Evolutionary conservation across 2,329 filamentous ascomycete species (phyloP).

Genomic region (Fusarium mundagurra): DNA sequence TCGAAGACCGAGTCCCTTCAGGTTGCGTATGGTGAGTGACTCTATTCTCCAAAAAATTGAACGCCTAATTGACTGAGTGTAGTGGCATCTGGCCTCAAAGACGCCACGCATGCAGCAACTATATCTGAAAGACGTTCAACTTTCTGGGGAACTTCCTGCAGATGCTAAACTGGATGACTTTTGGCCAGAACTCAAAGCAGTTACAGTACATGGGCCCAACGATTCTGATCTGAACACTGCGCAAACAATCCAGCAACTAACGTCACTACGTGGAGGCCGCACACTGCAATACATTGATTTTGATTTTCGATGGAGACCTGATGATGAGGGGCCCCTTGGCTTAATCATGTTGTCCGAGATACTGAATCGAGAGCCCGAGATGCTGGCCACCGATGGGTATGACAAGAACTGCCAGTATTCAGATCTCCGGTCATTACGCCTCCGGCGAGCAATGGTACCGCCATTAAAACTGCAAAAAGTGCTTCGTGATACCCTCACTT

Average conservation of each 20-base stretch:
- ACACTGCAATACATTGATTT: constrained; percentile 47
- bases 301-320: constrained; percentile 41
- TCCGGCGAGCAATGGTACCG: constrained; percentile 39
- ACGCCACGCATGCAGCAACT: constrained; percentile 48
- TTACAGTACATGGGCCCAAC: constrained; percentile 40
- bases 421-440: constrained; percentile 44
- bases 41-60: neutral
- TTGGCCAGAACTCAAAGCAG: constrained; percentile 46
- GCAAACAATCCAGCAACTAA: constrained; percentile 36
- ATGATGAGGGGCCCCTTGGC: constrained; percentile 36
- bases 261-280: constrained; percentile 42
- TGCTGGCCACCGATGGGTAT: constrained; percentile 12
- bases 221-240: constrained; percentile 38
- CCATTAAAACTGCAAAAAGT: constrained; percentile 39
- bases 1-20: constrained; percentile 23
- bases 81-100: constrained; percentile 43
- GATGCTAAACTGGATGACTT: constrained; percentile 28
- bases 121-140: constrained; percentile 43
- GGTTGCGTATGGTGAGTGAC: constrained; percentile 36
- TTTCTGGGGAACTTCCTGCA: constrained; percentile 15
- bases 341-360: constrained; percentile 23
- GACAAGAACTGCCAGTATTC: constrained; percentile 35
- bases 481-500: constrained; percentile 41
- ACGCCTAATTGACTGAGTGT: constrained; percentile 2
- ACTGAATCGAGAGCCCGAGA: constrained; percentile 24